A percentile compares a stretch with the other conserved stretches of the same genome.
phyloP scores from a whole-genome alignment of 192 early-diverging fungal species.

The Coemansia sp. region DNA sequence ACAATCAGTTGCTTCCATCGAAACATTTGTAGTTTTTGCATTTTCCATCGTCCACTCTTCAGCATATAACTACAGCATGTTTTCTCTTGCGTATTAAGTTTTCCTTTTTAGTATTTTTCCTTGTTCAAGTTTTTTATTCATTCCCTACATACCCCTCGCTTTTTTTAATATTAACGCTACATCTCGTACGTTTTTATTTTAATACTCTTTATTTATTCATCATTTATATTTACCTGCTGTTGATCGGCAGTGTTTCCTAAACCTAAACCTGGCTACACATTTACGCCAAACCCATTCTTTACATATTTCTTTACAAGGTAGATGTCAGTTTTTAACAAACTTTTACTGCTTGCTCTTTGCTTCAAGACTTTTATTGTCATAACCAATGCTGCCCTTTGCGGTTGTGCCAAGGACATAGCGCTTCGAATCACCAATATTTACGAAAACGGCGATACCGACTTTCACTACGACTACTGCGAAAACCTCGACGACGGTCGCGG shows the following conservation, averaged over 20 bases:
- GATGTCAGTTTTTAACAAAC: background rate
- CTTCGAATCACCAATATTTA: conserved; percentile 49
- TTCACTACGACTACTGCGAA: background rate
- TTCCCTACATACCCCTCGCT: too few relatives aligned
- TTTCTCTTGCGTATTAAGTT: too few relatives aligned
- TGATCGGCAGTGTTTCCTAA: background rate
- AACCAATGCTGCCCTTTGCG: conserved; percentile 24
- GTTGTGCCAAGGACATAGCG: conserved; percentile 51
- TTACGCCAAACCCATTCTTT: background rate
- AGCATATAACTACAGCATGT: too few relatives aligned
- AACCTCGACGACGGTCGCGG: conserved; percentile 46
- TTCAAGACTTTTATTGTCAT: background rate
- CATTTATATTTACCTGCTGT: background rate
- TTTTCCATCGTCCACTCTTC: too few relatives aligned
- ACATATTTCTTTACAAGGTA: background rate
- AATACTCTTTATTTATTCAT: background rate
- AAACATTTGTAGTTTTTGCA: too few relatives aligned
- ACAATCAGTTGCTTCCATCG: too few relatives aligned
- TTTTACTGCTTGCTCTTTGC: background rate
- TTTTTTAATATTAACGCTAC: too few relatives aligned
- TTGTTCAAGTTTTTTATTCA: too few relatives aligned
- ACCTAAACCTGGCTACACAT: too few relatives aligned
- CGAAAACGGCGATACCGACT: conserved; percentile 17
- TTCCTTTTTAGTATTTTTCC: too few relatives aligned
- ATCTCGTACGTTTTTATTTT: background rate